These are phyloP conservation scores for Plectosphaerella cucumerina DNA, from an alignment of 2,329 filamentous ascomycete genomes.

Conservation along the genomic window DNA sequence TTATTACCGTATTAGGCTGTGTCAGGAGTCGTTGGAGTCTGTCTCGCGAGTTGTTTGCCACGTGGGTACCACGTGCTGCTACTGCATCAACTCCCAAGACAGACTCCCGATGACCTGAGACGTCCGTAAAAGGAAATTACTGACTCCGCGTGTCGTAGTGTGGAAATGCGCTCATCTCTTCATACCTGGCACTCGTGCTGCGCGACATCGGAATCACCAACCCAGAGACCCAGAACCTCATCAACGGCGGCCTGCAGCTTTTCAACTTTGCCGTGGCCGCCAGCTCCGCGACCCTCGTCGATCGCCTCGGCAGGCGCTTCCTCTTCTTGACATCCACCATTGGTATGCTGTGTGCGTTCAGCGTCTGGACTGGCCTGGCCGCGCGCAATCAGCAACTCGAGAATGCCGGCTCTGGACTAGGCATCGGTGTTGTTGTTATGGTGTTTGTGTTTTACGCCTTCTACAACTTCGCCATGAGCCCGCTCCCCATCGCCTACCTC, in stretches of 20 bases:
- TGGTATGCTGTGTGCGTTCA: conserved; percentile 13
- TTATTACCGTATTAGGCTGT: too few species aligned
- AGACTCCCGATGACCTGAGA: too few species aligned
- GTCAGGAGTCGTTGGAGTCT: too few species aligned
- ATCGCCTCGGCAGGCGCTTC: conserved; percentile 10
- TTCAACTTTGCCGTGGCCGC: conserved; percentile 12
- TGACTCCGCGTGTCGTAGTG: too few species aligned
- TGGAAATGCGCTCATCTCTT: conserved; percentile 20
- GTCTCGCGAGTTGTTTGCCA: too few species aligned
- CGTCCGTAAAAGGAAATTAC: too few species aligned
- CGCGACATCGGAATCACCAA: conserved; percentile 22
- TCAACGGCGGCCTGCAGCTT: conserved; percentile 20
- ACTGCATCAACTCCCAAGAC: too few species aligned
- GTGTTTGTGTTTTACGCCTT: conserved; percentile 26
- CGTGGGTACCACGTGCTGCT: too few species aligned
- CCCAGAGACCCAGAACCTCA: conserved; percentile 21
- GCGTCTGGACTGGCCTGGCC: conserved; percentile 10
- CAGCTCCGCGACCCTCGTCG: conserved; percentile 26
- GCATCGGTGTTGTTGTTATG: conserved; percentile 22
- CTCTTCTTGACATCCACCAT: conserved; percentile 27
- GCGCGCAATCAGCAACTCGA: background rate
- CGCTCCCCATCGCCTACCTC: conserved; percentile 36
- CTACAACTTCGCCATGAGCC: conserved; percentile 32
- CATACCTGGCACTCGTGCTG: conserved; percentile 31
- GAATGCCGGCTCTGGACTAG: background rate